Evolutionary conservation across 2,329 filamentous ascomycete species (phyloP), one percentile per base, ranked within the genome.

Genomic region (Pezicula neosporulosa): DNA sequence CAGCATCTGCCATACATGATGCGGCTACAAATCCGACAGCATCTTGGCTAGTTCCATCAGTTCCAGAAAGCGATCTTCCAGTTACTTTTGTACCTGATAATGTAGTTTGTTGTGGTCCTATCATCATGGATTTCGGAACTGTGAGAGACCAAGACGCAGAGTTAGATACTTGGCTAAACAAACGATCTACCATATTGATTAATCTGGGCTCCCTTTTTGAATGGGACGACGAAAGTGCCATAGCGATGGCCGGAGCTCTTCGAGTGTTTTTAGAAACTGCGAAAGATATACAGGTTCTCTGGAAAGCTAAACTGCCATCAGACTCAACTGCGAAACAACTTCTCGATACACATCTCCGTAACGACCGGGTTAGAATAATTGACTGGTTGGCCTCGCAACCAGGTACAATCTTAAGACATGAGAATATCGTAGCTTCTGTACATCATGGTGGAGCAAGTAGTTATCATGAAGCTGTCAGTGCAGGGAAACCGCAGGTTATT

Each of bases 31-130:
- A 15, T 16, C 35, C 35, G 16, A 16, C 35, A 15, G 35, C 6
- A 37, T 9, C 35, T 16, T 37, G 35, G 35, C 35, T 37, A 37
- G 35, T 16, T 12, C 42, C 39, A 15, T 45, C 50, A 9, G 12
- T 37, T 18, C 27, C n/a, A 10, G 28, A 24, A 4, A 24, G 33
- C 5, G 48, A 53, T 24, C 47, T 76, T 69, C 54, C 74, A 72
- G 9, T 46, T 0, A 55, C 72, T 12, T 15, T 30, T 27, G 59
- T 72, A 2, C 72, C 70, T 0, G 49, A 61, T 0, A 68, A 75
- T 38, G 61, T 77, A 7, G 58, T 68, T 1, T 60, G 69, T 1
- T 76, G 73, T 48, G 75, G 75, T 0, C 76, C 75, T 0, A 76
- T 78, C 13, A 55, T 75, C 6, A 63, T 70, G 0, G 52, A 58